Evolutionary conservation across 441 rosid species (phyloP).

Genomic region (Pelargonium cotyledonis): DNA sequence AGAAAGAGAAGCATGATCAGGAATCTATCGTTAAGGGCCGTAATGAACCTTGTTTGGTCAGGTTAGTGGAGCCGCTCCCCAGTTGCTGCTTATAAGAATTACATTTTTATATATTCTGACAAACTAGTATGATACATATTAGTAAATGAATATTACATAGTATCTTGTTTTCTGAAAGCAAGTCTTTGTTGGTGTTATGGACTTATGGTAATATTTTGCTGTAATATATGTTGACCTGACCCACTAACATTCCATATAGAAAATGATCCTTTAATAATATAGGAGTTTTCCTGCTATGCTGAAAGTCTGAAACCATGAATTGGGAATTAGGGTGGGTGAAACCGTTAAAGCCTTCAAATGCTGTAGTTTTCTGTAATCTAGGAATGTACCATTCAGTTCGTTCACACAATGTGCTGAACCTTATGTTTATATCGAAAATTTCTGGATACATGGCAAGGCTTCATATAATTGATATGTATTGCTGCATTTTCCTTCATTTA

Average conservation of each 20-base stretch:
- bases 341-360: background rate
- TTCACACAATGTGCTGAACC: background rate
- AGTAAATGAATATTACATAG: background rate
- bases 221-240: background rate
- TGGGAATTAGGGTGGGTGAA: background rate
- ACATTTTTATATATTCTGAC: background rate
- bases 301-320: background rate
- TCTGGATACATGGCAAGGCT: too few species aligned
- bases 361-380: background rate
- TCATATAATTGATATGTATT: background rate
- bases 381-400: background rate
- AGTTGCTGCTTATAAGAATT: conserved; percentile 1
- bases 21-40: conserved; percentile 76
- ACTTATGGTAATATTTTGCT: background rate
- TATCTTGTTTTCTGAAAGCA: background rate
- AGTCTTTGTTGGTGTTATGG: background rate
- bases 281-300: background rate
- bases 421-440: background rate
- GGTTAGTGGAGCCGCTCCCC: conserved; percentile 45
- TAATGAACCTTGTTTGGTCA: conserved; percentile 87
- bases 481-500: background rate
- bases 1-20: conserved; percentile 81
- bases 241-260: background rate
- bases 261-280: background rate
- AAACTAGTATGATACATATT: background rate